Conservation (phyloP, 1,139 yeast species). For the Kodamaea sp. region DNA sequence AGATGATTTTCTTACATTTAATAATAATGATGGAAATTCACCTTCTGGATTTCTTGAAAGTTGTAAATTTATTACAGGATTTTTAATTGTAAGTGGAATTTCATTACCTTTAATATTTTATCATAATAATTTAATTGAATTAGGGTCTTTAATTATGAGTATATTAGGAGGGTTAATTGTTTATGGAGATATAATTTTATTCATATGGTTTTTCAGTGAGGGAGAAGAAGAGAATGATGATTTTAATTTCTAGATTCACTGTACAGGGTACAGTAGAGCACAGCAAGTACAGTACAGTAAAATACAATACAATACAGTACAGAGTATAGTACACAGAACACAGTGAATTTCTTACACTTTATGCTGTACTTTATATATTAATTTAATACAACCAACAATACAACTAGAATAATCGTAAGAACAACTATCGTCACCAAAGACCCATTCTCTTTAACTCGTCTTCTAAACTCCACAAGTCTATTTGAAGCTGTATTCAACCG, state of each 20-base stretch:
- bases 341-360: too few relatives aligned
- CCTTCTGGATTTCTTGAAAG: conserved; percentile 55
- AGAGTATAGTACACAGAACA: too few relatives aligned
- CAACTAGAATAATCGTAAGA: conserved; percentile 54
- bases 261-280: too few relatives aligned
- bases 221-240: conserved; percentile 54
- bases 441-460: conserved; percentile 63
- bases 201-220: conserved; percentile 65
- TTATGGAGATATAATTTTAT: conserved; percentile 66
- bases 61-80: conserved; percentile 61
- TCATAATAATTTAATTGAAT: conserved; percentile 54
- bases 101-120: conserved; percentile 62
- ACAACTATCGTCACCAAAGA: conserved; percentile 68
- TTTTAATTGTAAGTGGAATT: conserved; percentile 64
- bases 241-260: conserved; percentile 38
- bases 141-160: conserved; percentile 63
- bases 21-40: conserved; percentile 40
- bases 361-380: too few relatives aligned
- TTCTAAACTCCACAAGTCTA: conserved; percentile 52
- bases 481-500: conserved; percentile 53
- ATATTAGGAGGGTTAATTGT: conserved; percentile 67
- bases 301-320: too few relatives aligned
- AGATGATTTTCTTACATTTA: conserved; percentile 64
- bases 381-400: conserved; percentile 57
- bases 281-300: too few relatives aligned